Percentiles rank a stretch among this genome's conserved stretches.
These are phyloP conservation scores for Umbelopsis isabellina DNA, from an alignment of 192 early-diverging fungal genomes.

Conservation along the genomic window DNA sequence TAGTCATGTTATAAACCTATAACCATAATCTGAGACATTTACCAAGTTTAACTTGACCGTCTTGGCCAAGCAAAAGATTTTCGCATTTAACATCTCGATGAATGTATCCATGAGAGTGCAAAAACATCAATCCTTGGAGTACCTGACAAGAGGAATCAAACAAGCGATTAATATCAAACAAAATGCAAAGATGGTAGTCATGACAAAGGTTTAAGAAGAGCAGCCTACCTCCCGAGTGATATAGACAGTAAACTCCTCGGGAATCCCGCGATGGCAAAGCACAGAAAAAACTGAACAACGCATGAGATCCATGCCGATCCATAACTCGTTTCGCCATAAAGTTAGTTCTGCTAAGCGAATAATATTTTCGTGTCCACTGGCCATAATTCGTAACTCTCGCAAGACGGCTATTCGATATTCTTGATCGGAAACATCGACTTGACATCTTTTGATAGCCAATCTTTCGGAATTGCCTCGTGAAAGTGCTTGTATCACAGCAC, in stretches of 20 bases:
- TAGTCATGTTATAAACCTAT: neutral
- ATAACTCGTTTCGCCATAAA: slow-evolving; percentile 32
- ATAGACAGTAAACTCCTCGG: slow-evolving; percentile 39
- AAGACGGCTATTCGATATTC: slow-evolving; percentile 40
- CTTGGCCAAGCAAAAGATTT: slow-evolving; percentile 37
- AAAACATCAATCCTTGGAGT: slow-evolving; percentile 35
- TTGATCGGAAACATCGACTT: slow-evolving; percentile 35
- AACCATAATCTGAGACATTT: slow-evolving; percentile 25
- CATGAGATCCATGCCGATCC: slow-evolving; percentile 50
- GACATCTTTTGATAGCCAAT: slow-evolving; percentile 40
- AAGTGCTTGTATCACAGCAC: slow-evolving; percentile 36
- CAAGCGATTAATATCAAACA: neutral
- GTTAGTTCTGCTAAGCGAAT: slow-evolving; percentile 39
- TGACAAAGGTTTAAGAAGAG: neutral
- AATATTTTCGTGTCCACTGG: slow-evolving; percentile 33
- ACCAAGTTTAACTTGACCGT: slow-evolving; percentile 45
- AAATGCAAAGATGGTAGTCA: neutral
- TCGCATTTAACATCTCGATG: slow-evolving; percentile 49
- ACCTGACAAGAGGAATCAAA: slow-evolving; percentile 25
- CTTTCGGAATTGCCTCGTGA: slow-evolving; percentile 9
- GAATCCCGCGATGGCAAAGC: slow-evolving; percentile 31
- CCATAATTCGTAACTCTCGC: slow-evolving; percentile 43
- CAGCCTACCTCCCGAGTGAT: slow-evolving; percentile 35
- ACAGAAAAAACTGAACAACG: slow-evolving; percentile 43
- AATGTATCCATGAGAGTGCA: slow-evolving; percentile 40